These are phyloP conservation scores for Aspergillus phoenicis DNA, from an alignment of 2,329 filamentous ascomycete species.

Conservation along the genomic window DNA sequence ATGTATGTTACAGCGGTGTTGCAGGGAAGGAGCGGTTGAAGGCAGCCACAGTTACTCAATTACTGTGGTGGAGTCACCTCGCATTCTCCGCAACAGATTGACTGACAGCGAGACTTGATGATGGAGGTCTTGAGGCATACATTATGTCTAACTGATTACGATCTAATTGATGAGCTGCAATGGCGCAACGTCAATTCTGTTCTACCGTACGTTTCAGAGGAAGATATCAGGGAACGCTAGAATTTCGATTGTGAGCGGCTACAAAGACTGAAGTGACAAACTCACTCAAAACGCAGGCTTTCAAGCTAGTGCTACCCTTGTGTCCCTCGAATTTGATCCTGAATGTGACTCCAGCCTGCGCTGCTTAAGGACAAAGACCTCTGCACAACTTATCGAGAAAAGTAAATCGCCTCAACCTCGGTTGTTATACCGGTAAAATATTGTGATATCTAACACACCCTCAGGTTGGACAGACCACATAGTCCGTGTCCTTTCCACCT, in stretches of 20 bases:
- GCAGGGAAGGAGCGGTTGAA: not conserved
- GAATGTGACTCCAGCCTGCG: not conserved
- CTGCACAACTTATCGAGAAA: too few species aligned
- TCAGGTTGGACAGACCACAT: not conserved
- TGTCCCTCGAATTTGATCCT: not conserved
- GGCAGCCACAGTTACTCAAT: constrained; percentile 10
- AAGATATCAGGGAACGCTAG: not conserved
- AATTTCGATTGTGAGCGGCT: not conserved
- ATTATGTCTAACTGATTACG: not conserved
- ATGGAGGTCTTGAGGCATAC: not conserved
- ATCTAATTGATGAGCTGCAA: too few species aligned
- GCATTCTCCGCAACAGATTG: not conserved
- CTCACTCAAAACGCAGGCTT: not conserved
- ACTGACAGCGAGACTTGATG: not conserved
- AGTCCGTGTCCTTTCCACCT: not conserved
- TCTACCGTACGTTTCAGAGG: not conserved
- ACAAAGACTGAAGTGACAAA: not conserved
- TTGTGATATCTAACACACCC: too few species aligned
- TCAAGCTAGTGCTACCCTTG: not conserved
- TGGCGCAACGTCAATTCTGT: not conserved
- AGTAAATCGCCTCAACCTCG: too few species aligned
- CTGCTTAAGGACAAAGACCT: not conserved
- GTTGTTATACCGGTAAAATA: too few species aligned
- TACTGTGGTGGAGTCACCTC: constrained; percentile 6
- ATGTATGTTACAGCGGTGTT: not conserved